Evolutionary conservation across 1,284 basidiomycete genomes (phyloP), one percentile per base, ranked within the genome.

Genomic region (Heimioporus retisporus): DNA sequence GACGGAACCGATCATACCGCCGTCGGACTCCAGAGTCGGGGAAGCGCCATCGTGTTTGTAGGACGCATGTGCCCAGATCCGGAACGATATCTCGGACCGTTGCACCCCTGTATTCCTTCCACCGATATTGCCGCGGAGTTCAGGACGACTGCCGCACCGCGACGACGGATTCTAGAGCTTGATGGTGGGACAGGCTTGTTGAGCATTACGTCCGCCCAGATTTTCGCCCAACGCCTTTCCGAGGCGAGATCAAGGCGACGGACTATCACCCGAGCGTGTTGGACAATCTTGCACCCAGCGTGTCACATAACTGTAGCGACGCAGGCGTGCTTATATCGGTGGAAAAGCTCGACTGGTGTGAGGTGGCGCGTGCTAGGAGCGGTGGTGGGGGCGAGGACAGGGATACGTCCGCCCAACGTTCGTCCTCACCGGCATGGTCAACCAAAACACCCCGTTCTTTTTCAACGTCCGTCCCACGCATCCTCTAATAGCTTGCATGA

Each of bases 1-100:
- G 83, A 86, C 10, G 83, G 79, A 46, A 81, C 85, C 25, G 94
- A 96, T 77, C 93, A 96, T 77, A 92, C 93, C 15, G 89, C 87
- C 18, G 94, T 96, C 56, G 95, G 96, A 3, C 83, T 96, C 48
- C 95, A 97, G 79, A 96, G 93, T 69, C 96, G 95, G 95, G 94
- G 91, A 6, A 91, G 90, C 69, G 89, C 92, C 6, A 94, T 96
- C 72, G 80, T 95, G 25, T 85, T 97, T 28, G 91, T 90, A 1
- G 86, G 93, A 71, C 85, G 88, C 61, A 85, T 96, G 68, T 91
- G 91, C 51, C 78, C 83, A 5, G 75, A 85, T 25, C 92, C 94
- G 0, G 71, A 64, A 5, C 67, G 73, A 3, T 92, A 88, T 71
- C 84, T 85, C 13, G 61, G 61, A 43, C 25, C 25, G 21, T 42